Evolutionary conservation across 805 yeast genomes (phyloP), one percentile per base, ranked within the genome.

Genomic region (Scheffersomyces coipomensis): DNA sequence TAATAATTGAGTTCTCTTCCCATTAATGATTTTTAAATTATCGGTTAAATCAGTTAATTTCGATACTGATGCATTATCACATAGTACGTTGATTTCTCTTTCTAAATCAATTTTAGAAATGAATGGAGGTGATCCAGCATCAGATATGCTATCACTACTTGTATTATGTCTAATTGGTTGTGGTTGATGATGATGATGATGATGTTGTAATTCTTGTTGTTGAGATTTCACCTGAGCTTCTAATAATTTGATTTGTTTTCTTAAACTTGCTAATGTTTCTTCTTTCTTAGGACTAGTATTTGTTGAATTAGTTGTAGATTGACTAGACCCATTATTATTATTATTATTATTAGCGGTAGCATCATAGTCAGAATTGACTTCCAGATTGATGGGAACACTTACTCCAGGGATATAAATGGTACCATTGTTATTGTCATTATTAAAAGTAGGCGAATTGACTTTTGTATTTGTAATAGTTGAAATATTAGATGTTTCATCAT

Each of bases 11-110:
- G 55, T 65, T 52, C 76, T 66, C 40, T 55, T 57, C 37, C 73
- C 75, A 16, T 82, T 72, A 4, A 62, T 61, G 9, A 56, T 56
- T n/a, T 77, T 71, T 31, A 79, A 62, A 9, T 65, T 62, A 34
- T 68, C 64, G 38, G 83, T 73, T 19, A 75, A 58, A 9, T 64
- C 68, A 19, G 71, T 60, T 34, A 80, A 53, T 22, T 53, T 52
- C 7, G 61, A 48, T 5, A 52, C 45, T 13, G 63, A 58, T 23
- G 65, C 52, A n/a, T n/a, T n/a, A 21, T 58, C 62, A 46, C 53
- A 63, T 33, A 69, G 62, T 36, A 48, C 62, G 40, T 41, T 63
- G 48, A 66, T 59, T 52, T 62, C 85, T 39, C 50, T 65, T 47
- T 60, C 74, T 51, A 65, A 63, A 51, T 60, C 77, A 43, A 45